Base-by-base conservation (phyloP, 495 filamentous ascomycete genomes). In the Podospora bellae-mahoneyi region DNA sequence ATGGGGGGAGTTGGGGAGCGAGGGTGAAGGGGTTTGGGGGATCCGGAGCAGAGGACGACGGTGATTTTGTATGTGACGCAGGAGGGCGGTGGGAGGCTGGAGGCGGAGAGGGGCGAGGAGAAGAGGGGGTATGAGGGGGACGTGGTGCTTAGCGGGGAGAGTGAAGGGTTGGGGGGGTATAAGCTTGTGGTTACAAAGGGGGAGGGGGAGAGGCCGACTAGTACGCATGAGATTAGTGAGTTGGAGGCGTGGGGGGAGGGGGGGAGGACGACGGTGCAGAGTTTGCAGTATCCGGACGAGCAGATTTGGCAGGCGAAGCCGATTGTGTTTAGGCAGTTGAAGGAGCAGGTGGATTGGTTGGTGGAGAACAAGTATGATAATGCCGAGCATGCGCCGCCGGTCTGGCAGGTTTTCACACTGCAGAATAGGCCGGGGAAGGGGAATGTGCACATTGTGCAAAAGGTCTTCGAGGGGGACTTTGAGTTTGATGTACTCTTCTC, bases 401-500 rank as follows among this genome's bases (percentile, higher is more conserved):
- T 94, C 2, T 90, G 89, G 78, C 92, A 96, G 77, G 84, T 92
- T 1, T 97, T 94, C 76, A 93, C 91, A 4, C 84, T 98, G 64
- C 76, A 81, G 53, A 89, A 96, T 67, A 73, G 79, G 0, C 88
- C 91, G 20, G 88, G 87, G 15, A 61, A 79, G 20, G 96, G 94
- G 16, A 98, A 98, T 73, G 72, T 93, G 4, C 95, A 99, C 68
- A 81, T 96, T 60, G 86, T 98, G 54, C 94, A 99, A 78, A 98
- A 97, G 78, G 85, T 93, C 3, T 99, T 97, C 76, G 86, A 91
- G 74, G 96, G 96, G 1, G 73, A 88, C 26, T 99, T 98, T 75
- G 92, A 95, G 84, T 98, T 99, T 72, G 95, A 99, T 73, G 83
- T 98, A 57, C 84, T 98, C 27, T 98, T 91, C 81, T 92, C 92